A percentile compares a stretch with the other conserved stretches of the same genome.
These are phyloP conservation scores for Metarhizium anisopliae DNA, from an alignment of 2,329 filamentous ascomycete genomes.

Conservation along the genomic window DNA sequence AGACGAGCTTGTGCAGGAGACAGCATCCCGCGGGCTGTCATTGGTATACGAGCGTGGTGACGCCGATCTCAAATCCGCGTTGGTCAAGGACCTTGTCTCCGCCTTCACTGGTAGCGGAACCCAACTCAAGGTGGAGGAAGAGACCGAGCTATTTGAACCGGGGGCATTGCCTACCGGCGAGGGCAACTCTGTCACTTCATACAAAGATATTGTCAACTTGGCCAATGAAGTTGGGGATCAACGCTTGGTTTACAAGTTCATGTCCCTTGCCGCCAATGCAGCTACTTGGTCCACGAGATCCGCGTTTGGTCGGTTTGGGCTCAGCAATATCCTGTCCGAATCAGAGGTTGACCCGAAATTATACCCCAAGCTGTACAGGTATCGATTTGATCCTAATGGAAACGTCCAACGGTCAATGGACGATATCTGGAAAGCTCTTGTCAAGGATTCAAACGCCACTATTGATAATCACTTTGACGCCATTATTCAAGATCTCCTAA, in stretches of 20 bases:
- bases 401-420: constrained; percentile 96
- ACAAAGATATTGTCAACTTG: constrained; percentile 92
- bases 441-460: constrained; percentile 72
- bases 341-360: constrained; percentile 85
- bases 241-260: constrained; percentile 94
- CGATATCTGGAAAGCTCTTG: constrained; percentile 93
- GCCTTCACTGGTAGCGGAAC: constrained; percentile 75
- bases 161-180: constrained; percentile 86
- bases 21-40: constrained; percentile 81
- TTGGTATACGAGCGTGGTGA: constrained; percentile 92
- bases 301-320: constrained; percentile 86
- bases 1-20: constrained; percentile 93
- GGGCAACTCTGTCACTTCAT: constrained; percentile 82
- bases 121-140: constrained; percentile 73
- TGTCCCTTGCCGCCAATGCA: constrained; percentile 92
- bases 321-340: constrained; percentile 86
- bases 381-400: constrained; percentile 87
- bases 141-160: constrained; percentile 89
- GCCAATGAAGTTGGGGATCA: constrained; percentile 97
- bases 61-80: constrained; percentile 64
- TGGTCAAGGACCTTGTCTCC: constrained; percentile 80
- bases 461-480: constrained; percentile 77
- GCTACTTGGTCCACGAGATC: constrained; percentile 97
- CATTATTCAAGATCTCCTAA: constrained; percentile 81
- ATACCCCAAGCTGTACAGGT: constrained; percentile 89